Evolutionary conservation across 139 green algal species (phyloP).

Genomic region (Microglena sp.): DNA sequence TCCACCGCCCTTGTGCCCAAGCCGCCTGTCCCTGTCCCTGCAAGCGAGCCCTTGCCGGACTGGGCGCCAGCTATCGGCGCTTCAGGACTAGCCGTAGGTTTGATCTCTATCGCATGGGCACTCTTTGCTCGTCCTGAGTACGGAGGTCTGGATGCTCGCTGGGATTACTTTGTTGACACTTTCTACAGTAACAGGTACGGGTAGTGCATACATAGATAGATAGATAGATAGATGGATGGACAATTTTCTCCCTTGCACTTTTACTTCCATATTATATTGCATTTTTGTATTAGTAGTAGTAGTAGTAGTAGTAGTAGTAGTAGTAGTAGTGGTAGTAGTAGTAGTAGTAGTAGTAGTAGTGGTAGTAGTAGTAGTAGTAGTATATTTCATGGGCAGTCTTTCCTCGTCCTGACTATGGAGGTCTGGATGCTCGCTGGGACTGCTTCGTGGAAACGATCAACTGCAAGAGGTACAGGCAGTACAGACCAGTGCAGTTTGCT

Average conservation of each 20-base stretch:
- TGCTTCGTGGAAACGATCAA: constrained; percentile 34
- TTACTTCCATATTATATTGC: not conserved
- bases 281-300: not conserved
- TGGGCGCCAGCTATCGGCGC: constrained; percentile 18
- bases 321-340: no score
- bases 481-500: not conserved
- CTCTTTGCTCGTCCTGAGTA: constrained; percentile 53
- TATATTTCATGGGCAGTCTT: constrained; percentile 52
- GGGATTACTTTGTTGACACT: constrained; percentile 31
- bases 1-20: not conserved
- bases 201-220: not conserved
- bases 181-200: constrained; percentile 27
- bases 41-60: constrained; percentile 19
- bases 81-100: constrained; percentile 25
- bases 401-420: constrained; percentile 59
- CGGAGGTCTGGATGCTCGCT: constrained; percentile 40
- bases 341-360: no score
- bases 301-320: not conserved
- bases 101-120: constrained; percentile 58
- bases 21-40: not conserved
- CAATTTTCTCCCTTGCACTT: not conserved
- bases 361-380: no score
- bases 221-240: not conserved
- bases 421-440: constrained; percentile 31
- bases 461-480: constrained; percentile 20